phyloP scores from a whole-genome alignment of 257 asterid genomes.

The Solanum tarijense region DNA sequence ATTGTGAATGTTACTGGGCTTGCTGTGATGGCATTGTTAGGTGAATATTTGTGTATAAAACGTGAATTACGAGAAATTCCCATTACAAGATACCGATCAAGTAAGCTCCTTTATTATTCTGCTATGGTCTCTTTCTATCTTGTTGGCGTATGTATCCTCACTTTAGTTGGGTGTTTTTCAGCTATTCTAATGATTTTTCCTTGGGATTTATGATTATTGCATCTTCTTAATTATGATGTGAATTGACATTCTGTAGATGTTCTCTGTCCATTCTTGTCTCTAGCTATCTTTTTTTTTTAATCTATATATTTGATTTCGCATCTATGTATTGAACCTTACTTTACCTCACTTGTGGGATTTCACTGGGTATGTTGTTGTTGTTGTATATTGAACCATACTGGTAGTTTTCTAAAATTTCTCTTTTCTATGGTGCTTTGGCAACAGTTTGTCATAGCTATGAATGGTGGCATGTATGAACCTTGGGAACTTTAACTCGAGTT shows the following conservation, averaged over 20 bases:
- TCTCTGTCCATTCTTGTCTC: neutral
- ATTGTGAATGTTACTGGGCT: conserved; percentile 66
- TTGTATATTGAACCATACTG: neutral
- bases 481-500: neutral
- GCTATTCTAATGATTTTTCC: neutral
- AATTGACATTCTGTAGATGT: neutral
- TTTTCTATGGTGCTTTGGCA: neutral
- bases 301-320: neutral
- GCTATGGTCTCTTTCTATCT: neutral
- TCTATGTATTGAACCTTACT: neutral
- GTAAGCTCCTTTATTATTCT: conserved; percentile 30
- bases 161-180: neutral
- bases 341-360: neutral
- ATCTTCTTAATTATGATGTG: neutral
- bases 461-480: neutral
- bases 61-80: conserved; percentile 75
- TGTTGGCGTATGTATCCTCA: neutral
- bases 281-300: neutral
- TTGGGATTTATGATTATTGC: neutral
- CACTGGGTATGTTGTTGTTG: neutral
- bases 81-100: conserved; percentile 55
- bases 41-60: conserved; percentile 73
- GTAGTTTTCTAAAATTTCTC: neutral
- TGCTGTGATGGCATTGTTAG: conserved; percentile 70
- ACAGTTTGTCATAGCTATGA: neutral